phyloP scores from a whole-genome alignment of 2,329 filamentous ascomycete species.

The Plectosphaerella cucumerina region DNA sequence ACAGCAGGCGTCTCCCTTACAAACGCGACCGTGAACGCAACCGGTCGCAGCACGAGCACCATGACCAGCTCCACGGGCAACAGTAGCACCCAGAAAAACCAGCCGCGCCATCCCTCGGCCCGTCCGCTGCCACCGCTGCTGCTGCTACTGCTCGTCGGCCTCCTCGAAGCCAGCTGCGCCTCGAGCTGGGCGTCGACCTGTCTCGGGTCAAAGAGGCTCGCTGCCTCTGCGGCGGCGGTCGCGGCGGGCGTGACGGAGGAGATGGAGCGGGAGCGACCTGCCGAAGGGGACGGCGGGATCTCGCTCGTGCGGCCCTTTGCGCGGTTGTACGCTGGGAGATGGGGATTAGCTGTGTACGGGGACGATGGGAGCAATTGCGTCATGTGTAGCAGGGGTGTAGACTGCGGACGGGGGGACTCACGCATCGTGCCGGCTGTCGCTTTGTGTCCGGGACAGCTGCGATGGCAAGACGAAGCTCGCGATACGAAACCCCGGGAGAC shows the following conservation, averaged over 20 bases:
- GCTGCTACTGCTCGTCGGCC: too few species aligned
- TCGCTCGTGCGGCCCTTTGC: slow-evolving; percentile 2
- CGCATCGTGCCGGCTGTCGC: too few species aligned
- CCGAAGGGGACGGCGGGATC: slow-evolving; percentile 1
- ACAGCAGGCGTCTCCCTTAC: not conserved
- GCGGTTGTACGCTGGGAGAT: not conserved
- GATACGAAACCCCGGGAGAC: too few species aligned
- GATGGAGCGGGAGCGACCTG: not conserved
- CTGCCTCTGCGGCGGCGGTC: not conserved
- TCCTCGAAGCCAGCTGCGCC: not conserved
- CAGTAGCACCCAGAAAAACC: not conserved
- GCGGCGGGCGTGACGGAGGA: not conserved
- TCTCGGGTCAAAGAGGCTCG: not conserved
- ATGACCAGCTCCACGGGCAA: not conserved
- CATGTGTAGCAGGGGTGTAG: not conserved
- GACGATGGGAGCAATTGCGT: not conserved
- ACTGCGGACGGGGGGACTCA: not conserved
- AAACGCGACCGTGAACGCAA: not conserved
- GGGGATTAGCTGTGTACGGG: not conserved
- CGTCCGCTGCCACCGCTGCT: not conserved
- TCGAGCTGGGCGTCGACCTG: slow-evolving; percentile 1
- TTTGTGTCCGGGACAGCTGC: too few species aligned
- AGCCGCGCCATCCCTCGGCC: not conserved
- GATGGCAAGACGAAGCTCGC: too few species aligned
- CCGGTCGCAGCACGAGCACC: not conserved